A percentile compares a stretch with the other conserved stretches of the same genome.
Conservation (phyloP, 345 rosid genomes). For the Dimocarpus longan region DNA sequence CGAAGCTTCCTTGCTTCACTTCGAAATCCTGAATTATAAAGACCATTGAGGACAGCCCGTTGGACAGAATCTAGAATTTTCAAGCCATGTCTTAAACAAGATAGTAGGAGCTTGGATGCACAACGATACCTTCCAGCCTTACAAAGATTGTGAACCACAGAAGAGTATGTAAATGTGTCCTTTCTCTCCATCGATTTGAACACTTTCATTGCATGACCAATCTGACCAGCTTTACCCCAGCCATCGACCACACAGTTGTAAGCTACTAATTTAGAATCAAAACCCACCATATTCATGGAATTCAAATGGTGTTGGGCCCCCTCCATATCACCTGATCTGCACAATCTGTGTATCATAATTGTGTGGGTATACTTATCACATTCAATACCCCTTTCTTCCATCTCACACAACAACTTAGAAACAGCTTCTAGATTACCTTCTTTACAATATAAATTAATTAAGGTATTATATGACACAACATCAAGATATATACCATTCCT, state of each 20-base stretch:
- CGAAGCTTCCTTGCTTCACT: conserved; percentile 60
- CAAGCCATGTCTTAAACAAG: conserved; percentile 62
- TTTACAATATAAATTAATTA: conserved; percentile 64
- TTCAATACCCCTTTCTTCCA: conserved; percentile 57
- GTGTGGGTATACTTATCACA: conserved; percentile 80
- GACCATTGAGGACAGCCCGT: conserved; percentile 71
- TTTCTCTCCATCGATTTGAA: conserved; percentile 65
- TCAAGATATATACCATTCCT: conserved; percentile 63
- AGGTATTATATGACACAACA: conserved; percentile 70
- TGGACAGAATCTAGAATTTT: conserved; percentile 64
- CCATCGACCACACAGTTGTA: conserved; percentile 70
- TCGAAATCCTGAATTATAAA: conserved; percentile 51
- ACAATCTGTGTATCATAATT: conserved; percentile 70
- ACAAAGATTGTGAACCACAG: conserved; percentile 80
- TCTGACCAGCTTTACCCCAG: conserved; percentile 61
- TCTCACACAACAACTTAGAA: conserved; percentile 53
- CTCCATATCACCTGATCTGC: conserved; percentile 59
- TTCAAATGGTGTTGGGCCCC: conserved; percentile 56
- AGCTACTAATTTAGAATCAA: conserved; percentile 54
- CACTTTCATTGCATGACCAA: conserved; percentile 54
- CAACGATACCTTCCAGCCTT: conserved; percentile 54
- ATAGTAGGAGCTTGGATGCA: conserved; percentile 70
- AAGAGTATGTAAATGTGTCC: conserved; percentile 79
- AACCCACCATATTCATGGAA: conserved; percentile 52
- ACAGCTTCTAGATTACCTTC: conserved; percentile 59